Conservation (phyloP, 139 green algal genomes). For the Pleodorina starrii region DNA sequence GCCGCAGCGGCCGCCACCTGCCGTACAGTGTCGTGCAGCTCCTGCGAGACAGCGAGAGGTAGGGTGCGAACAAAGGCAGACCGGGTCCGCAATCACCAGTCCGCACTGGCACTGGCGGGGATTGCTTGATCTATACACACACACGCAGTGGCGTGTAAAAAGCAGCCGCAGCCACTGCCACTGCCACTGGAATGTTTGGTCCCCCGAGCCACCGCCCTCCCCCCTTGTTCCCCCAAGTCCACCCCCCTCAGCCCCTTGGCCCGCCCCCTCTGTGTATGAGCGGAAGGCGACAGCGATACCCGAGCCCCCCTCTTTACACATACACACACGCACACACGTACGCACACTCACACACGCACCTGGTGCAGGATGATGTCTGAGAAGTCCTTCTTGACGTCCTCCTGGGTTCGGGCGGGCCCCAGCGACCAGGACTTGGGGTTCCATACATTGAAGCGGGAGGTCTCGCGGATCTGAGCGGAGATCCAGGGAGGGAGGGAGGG, state of each 20-base stretch:
- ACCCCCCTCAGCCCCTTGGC: too few species aligned
- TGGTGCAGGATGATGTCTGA: slow-evolving; percentile 90
- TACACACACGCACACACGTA: too few species aligned
- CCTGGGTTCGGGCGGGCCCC: slow-evolving; percentile 36
- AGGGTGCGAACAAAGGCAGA: neutral
- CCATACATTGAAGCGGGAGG: slow-evolving; percentile 68
- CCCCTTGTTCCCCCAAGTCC: too few species aligned
- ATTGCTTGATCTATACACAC: too few species aligned
- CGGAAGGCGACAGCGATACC: too few species aligned
- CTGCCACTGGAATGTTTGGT: too few species aligned
- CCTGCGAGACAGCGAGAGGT: slow-evolving; percentile 6
- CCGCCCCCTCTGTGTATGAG: too few species aligned
- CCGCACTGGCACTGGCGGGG: too few species aligned
- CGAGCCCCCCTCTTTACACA: neutral
- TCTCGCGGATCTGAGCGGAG: slow-evolving; percentile 77
- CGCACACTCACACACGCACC: neutral
- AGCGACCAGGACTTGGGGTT: slow-evolving; percentile 56
- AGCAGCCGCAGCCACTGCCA: too few species aligned
- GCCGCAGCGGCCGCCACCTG: slow-evolving; percentile 88
- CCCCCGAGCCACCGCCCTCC: too few species aligned
- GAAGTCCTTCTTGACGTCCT: slow-evolving; percentile 84
- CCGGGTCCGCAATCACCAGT: too few species aligned
- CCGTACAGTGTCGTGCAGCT: slow-evolving; percentile 90
- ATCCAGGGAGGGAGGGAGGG: neutral
- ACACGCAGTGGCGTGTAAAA: too few species aligned